These are phyloP conservation scores for Astrothelium macrocarpum DNA, from an alignment of 495 filamentous ascomycete species.

Conservation along the genomic window DNA sequence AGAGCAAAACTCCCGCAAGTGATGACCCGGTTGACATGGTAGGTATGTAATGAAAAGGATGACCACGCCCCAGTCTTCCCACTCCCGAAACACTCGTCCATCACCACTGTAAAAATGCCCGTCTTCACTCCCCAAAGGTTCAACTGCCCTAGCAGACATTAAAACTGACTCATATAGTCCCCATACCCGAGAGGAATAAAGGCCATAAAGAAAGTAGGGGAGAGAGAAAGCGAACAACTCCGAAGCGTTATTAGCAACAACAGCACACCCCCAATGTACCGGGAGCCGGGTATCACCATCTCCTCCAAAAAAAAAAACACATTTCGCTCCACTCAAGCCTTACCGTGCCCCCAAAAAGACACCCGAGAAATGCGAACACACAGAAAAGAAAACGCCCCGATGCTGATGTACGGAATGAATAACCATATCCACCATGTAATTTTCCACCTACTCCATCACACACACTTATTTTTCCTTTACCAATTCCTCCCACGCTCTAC, in stretches of 20 bases:
- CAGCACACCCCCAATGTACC: background rate
- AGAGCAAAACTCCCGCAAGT: background rate
- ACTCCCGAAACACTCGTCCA: too few species aligned
- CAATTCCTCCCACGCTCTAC: background rate
- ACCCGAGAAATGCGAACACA: background rate
- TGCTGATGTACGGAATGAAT: background rate
- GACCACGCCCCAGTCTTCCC: background rate
- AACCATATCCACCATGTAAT: background rate
- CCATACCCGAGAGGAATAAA: too few species aligned
- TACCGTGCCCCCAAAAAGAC: background rate
- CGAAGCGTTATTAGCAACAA: background rate
- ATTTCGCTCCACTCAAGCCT: background rate
- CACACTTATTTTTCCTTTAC: background rate
- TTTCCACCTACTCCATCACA: background rate
- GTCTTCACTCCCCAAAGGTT: background rate
- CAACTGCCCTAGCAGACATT: conserved; percentile 1
- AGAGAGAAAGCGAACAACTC: background rate
- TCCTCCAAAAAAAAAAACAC: background rate
- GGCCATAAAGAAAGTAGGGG: background rate
- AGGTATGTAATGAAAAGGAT: background rate
- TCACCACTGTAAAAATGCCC: too few species aligned
- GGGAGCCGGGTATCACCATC: background rate
- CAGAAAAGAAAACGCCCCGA: conserved; percentile 1
- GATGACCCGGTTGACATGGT: background rate
- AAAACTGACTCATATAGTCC: background rate